Base-by-base conservation (phyloP, 495 filamentous ascomycete genomes). In the Pseudotulostoma volvatum region DNA sequence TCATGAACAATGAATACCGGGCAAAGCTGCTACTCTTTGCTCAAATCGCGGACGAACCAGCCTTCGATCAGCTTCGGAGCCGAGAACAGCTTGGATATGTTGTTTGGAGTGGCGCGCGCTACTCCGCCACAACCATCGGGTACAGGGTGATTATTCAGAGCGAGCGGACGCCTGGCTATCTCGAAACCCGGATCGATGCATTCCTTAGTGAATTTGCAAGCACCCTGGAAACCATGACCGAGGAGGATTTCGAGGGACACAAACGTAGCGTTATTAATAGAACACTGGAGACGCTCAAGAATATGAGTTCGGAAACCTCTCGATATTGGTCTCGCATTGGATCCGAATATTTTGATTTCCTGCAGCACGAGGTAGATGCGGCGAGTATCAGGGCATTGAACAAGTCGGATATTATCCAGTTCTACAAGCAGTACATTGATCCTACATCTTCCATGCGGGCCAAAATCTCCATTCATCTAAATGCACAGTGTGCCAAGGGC, bases 21-120 rank as follows among this genome's bases (percentile, higher is more conserved):
- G 80, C 86, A 11, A 85, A 84, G 61, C 66, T 81, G 0, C 66
- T 85, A 33, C 68, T 99, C 7, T 68, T 95, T 37, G 77, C 83
- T n/a, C 92, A 99, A 54, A 73, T 95, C 58, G 77, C 83, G 1
- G 79, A 93, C 34, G 90, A 99, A 64, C 85, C 86, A 13, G 80
- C 76, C 17, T 99, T 96, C 54, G 82, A 99, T 55, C 82, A 87
- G 52, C 67, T 99, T 1, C 76, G 90, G 32, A 95, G 90, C 32
- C 95, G 95, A 55, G 90, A 99, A 55, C 90, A 99, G 56, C 79
- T 99, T 7, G 90, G 90, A 9, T 99, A 99, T 50, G 78, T 96
- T 33, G 90, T 99, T 1, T 93, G 81, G 63, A 88, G 79, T 35
- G 84, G 85, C 9, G 60, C 73, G 9, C 67, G 80, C 33, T 66